phyloP scores from a whole-genome alignment of 768 basidiomycete genomes.

The Fistulinella prunicolor region DNA sequence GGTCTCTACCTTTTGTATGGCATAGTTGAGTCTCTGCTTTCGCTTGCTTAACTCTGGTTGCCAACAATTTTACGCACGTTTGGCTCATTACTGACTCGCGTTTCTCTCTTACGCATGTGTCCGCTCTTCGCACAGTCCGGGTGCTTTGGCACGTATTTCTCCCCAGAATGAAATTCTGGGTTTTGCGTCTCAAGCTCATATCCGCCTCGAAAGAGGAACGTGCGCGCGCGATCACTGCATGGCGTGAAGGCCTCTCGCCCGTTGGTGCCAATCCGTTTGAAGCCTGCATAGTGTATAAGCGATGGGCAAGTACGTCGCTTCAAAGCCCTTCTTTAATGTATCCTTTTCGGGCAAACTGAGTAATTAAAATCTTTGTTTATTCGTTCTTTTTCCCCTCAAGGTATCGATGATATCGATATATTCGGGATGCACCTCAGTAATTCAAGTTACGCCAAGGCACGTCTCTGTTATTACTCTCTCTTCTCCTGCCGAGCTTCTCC shows the following conservation, averaged over 20 bases:
- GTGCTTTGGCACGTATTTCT: slow-evolving; percentile 49
- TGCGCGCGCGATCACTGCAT: slow-evolving; percentile 37
- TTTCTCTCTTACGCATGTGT: not conserved
- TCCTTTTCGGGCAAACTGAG: no score
- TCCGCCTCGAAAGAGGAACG: slow-evolving; percentile 37
- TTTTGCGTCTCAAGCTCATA: slow-evolving; percentile 35
- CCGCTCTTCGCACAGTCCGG: slow-evolving; percentile 38
- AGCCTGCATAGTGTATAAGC: slow-evolving; percentile 36
- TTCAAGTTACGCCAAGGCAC: slow-evolving; percentile 73
- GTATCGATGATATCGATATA: slow-evolving; percentile 63
- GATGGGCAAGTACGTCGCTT: slow-evolving; percentile 51
- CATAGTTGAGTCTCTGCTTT: slow-evolving; percentile 48
- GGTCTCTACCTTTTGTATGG: slow-evolving; percentile 66
- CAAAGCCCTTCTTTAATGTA: no score
- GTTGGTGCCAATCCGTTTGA: slow-evolving; percentile 59
- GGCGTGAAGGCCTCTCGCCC: slow-evolving; percentile 48
- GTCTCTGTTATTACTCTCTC: slow-evolving; percentile 2
- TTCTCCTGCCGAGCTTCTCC: no score
- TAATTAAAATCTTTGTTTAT: no score
- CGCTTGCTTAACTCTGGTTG: no score
- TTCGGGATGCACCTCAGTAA: slow-evolving; percentile 77
- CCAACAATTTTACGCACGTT: no score
- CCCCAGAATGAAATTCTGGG: slow-evolving; percentile 32
- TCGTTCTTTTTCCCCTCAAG: slow-evolving; percentile 33
- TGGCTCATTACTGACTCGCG: no score